Percentiles rank a stretch among this genome's conserved stretches.
These are phyloP conservation scores for Pseudogymnoascus sp. DNA, from an alignment of 2,329 filamentous ascomycete genomes.

Conservation along the genomic window DNA sequence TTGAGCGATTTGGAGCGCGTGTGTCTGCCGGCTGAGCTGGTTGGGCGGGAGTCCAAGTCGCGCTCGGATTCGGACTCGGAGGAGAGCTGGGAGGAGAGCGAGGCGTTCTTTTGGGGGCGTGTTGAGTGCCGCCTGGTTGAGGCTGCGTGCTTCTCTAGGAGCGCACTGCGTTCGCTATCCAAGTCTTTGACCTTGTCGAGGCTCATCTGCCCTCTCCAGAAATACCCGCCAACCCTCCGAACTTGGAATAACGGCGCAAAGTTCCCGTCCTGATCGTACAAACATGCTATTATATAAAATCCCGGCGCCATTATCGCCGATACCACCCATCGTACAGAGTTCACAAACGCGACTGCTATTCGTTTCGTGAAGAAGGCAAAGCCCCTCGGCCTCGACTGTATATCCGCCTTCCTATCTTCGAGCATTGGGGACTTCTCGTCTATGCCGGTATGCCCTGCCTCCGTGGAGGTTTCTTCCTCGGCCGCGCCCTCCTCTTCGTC, in stretches of 20 bases:
- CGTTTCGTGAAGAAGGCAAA: slow-evolving; percentile 57
- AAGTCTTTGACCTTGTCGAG: slow-evolving; percentile 23
- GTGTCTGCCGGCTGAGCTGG: slow-evolving; percentile 35
- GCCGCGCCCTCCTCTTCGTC: slow-evolving; percentile 26
- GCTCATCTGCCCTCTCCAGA: slow-evolving; percentile 34
- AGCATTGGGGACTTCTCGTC: slow-evolving; percentile 67
- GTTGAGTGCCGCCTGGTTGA: not conserved
- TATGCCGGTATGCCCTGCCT: slow-evolving; percentile 23
- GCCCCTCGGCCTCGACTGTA: slow-evolving; percentile 32
- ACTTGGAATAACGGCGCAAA: slow-evolving; percentile 74
- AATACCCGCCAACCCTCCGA: slow-evolving; percentile 45
- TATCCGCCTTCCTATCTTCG: slow-evolving; percentile 18
- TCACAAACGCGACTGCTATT: slow-evolving; percentile 63
- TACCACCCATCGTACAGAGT: slow-evolving; percentile 69
- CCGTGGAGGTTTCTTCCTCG: slow-evolving; percentile 24
- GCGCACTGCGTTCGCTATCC: not conserved
- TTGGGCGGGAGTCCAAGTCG: slow-evolving; percentile 21
- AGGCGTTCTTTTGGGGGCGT: not conserved
- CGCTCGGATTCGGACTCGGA: slow-evolving; percentile 57
- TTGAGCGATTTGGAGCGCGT: slow-evolving; percentile 49
- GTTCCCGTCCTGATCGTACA: slow-evolving; percentile 70
- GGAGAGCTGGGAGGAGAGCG: slow-evolving; percentile 52
- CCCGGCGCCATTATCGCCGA: slow-evolving; percentile 72
- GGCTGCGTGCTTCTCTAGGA: not conserved
- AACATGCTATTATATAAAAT: slow-evolving; percentile 72